Evolutionary conservation across 208 protist species (phyloP).

Genomic region (Tritrichomonas musculus): DNA sequence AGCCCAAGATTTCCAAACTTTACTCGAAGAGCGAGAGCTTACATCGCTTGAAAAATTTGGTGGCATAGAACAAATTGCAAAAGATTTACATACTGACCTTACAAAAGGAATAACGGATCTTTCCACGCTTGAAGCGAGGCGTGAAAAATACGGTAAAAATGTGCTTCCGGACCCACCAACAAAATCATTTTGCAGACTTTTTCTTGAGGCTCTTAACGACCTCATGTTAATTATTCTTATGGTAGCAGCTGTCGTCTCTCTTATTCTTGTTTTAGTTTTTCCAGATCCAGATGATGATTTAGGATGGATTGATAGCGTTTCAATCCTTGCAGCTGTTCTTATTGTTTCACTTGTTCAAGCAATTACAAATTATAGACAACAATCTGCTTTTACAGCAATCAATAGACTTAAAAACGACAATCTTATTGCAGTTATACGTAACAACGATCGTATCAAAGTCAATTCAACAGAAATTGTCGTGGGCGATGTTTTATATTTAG

Average conservation of each 20-base stretch:
- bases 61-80: not conserved
- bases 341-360: constrained; percentile 6
- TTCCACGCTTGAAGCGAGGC: no score
- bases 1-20: no score
- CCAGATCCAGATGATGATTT: not conserved
- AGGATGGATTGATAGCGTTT: not conserved
- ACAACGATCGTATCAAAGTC: not conserved
- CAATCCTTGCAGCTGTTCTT: not conserved
- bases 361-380: not conserved
- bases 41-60: no score
- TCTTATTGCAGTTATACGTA: not conserved
- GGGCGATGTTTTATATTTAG: constrained; percentile 36
- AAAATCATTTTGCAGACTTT: not conserved
- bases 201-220: not conserved
- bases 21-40: no score
- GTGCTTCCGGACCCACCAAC: not conserved
- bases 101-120: not conserved
- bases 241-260: not conserved
- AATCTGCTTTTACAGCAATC: not conserved
- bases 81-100: not conserved
- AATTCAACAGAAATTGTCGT: not conserved
- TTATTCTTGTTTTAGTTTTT: not conserved
- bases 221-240: not conserved
- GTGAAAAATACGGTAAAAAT: not conserved
- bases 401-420: not conserved